Conservation (phyloP, 108 stramenopile species). For the Conticribra weissflogii region DNA sequence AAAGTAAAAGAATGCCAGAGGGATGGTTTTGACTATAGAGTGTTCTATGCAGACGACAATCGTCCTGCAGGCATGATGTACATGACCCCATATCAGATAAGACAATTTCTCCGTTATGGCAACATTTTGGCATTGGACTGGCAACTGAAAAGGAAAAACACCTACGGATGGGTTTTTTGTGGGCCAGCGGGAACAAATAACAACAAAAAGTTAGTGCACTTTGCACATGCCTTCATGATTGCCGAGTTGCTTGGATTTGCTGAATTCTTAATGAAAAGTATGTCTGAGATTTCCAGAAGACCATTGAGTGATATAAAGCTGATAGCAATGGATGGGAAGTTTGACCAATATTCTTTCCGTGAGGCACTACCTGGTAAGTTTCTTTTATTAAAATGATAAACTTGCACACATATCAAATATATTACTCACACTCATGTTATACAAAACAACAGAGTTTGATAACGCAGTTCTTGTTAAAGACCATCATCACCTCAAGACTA, state of each 20-base stretch:
- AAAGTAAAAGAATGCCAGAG: neutral
- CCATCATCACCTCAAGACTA: slow-evolving; percentile 1
- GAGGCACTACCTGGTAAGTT: neutral
- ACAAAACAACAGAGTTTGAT: neutral
- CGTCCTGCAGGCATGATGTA: neutral
- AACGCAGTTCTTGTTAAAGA: neutral
- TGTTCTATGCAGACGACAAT: neutral
- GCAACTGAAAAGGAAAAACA: neutral
- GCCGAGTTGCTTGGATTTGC: neutral
- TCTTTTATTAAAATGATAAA: neutral
- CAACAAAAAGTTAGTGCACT: neutral
- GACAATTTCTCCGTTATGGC: neutral
- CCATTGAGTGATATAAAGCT: neutral
- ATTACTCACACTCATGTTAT: neutral
- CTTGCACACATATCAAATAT: neutral
- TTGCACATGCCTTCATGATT: neutral
- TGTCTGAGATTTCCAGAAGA: neutral
- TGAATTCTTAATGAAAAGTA: neutral
- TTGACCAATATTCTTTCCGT: neutral
- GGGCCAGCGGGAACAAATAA: neutral
- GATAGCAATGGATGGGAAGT: neutral
- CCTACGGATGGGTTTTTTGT: neutral
- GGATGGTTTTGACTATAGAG: neutral
- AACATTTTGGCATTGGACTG: neutral
- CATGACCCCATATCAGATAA: neutral